Percentiles rank a stretch among this genome's conserved stretches.
Evolutionary conservation across 2,329 filamentous ascomycete species (phyloP).

Genomic region (Aspergillus sp.): DNA sequence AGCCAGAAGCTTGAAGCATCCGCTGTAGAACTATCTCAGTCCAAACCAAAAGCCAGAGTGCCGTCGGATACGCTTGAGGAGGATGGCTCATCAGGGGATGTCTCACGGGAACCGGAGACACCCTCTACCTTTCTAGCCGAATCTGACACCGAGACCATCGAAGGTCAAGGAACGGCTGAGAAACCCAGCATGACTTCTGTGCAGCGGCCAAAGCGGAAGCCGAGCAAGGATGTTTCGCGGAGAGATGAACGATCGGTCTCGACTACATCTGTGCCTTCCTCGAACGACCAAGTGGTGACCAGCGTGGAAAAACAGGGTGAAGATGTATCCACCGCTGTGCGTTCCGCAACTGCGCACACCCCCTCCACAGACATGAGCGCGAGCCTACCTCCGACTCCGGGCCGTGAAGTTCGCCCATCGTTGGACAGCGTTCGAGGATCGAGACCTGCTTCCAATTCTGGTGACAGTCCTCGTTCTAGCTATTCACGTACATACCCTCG

Average conservation of each 20-base stretch:
- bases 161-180: slow-evolving; percentile 32
- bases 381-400: slow-evolving; percentile 6
- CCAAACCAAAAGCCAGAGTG: not conserved
- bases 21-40: not conserved
- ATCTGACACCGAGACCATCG: slow-evolving; percentile 29
- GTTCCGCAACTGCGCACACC: slow-evolving; percentile 8
- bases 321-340: slow-evolving; percentile 17
- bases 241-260: slow-evolving; percentile 22
- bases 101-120: slow-evolving; percentile 23
- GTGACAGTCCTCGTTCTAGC: slow-evolving; percentile 29
- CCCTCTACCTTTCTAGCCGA: slow-evolving; percentile 25
- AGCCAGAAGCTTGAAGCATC: not conserved
- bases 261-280: slow-evolving; percentile 20
- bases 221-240: slow-evolving; percentile 25
- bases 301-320: slow-evolving; percentile 28
- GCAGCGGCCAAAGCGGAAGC: slow-evolving; percentile 32
- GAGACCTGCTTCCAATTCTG: slow-evolving; percentile 29
- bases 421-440: slow-evolving; percentile 9
- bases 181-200: slow-evolving; percentile 27
- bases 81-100: not conserved
- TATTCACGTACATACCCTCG: slow-evolving; percentile 27
- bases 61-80: not conserved
- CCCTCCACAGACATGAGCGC: slow-evolving; percentile 6
- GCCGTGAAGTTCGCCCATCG: slow-evolving; percentile 9
- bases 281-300: slow-evolving; percentile 21